phyloP scores from a whole-genome alignment of 2,329 filamentous ascomycete species.

The Penicillium capsulatum region DNA sequence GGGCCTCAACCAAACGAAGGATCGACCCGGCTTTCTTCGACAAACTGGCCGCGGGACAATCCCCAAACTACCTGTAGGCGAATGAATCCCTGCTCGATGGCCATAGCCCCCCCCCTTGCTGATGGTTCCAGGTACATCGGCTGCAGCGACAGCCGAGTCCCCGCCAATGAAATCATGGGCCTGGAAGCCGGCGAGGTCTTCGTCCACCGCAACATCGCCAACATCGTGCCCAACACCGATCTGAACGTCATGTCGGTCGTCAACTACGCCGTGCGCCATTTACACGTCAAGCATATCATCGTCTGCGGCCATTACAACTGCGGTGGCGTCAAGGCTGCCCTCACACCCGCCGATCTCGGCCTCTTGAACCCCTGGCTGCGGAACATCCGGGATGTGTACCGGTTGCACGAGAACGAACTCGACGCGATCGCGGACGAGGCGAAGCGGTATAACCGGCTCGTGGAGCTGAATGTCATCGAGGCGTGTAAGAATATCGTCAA shows the following conservation, averaged over 20 bases:
- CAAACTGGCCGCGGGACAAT: constrained; percentile 61
- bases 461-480: constrained; percentile 32
- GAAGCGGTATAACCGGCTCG: constrained; percentile 24
- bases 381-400: constrained; percentile 68
- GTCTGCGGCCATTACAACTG: constrained; percentile 67
- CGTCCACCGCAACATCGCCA: constrained; percentile 35
- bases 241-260: constrained; percentile 32
- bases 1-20: constrained; percentile 57
- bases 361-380: constrained; percentile 67
- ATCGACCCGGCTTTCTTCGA: constrained; percentile 63
- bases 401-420: constrained; percentile 66
- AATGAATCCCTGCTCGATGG: constrained; percentile 1
- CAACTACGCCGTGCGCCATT: constrained; percentile 31
- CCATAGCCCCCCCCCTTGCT: neutral
- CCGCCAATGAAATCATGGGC: constrained; percentile 33
- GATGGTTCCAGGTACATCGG: constrained; percentile 31
- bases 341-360: constrained; percentile 64
- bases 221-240: constrained; percentile 30
- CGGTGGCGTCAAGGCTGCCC: constrained; percentile 61
- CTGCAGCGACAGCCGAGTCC: constrained; percentile 31
- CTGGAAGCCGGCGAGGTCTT: constrained; percentile 33
- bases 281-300: constrained; percentile 62
- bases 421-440: constrained; percentile 32
- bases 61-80: constrained; percentile 65
- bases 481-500: constrained; percentile 30